These are phyloP conservation scores for Populus davidiana DNA, from an alignment of 345 rosid genomes.

Conservation along the genomic window DNA sequence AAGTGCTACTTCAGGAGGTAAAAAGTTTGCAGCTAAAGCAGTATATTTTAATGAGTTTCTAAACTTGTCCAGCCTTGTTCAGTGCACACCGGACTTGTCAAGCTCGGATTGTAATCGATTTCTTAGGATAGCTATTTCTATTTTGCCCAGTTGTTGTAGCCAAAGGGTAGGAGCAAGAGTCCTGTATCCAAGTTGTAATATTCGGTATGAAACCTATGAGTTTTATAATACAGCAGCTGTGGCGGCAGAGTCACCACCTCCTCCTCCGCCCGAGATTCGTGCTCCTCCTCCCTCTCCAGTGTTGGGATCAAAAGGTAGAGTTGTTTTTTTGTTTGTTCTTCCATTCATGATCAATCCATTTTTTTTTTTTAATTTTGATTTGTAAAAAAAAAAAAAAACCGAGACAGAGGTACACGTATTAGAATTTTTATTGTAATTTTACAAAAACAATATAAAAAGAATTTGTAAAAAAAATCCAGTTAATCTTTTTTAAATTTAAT, in stretches of 20 bases:
- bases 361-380: no score
- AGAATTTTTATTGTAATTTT: no score
- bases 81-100: conserved; percentile 42
- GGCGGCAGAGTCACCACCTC: background rate
- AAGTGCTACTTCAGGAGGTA: background rate
- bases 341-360: no score
- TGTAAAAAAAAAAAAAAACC: no score
- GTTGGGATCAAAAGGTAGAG: conserved; percentile 17
- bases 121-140: conserved; percentile 2
- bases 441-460: no score
- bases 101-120: conserved; percentile 4
- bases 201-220: conserved; percentile 27
- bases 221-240: conserved; percentile 13
- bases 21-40: conserved; percentile 14
- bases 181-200: conserved; percentile 32
- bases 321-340: no score
- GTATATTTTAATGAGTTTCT: background rate
- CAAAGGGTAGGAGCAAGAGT: conserved; percentile 31
- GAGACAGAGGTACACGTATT: no score
- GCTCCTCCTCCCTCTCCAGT: conserved; percentile 16
- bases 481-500: no score
- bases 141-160: conserved; percentile 13
- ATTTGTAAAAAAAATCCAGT: no score
- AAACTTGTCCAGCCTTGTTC: conserved; percentile 26
- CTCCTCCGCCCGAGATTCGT: background rate